Evolutionary conservation across 495 filamentous ascomycete genomes (phyloP), one percentile per base, ranked within the genome.

Genomic region (Aspergillus cristatus): DNA sequence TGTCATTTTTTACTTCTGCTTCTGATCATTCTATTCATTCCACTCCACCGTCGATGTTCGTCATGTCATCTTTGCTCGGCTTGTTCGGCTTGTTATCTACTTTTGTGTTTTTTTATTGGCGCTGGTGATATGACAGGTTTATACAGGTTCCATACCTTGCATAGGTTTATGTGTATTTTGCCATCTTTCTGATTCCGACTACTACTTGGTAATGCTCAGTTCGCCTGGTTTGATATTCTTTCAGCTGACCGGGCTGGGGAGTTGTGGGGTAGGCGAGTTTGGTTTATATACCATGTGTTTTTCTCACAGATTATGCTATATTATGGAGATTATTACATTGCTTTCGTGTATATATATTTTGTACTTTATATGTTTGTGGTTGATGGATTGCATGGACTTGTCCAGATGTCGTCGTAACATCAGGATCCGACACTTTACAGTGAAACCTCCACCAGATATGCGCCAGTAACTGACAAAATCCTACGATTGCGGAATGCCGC

Each of bases 51-150:
- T n/a, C n/a, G n/a, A n/a, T n/a, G n/a, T n/a, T n/a, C n/a, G n/a
- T n/a, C n/a, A n/a, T n/a, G n/a, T 43, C 51, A 55, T 51, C 37
- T 40, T 37, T 17, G 48, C 48, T 52, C 37, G 35, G 42, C 39
- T 32, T 37, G 38, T 30, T 41, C 18, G 18, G 35, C 32, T 33
- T 47, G 41, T 38, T 49, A 38, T 48, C 32, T 47, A 48, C 47
- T 46, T 41, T n/a, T n/a, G n/a, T 38, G 22, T 34, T 41, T 18
- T 46, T 42, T 38, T 49, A 46, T 35, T 31, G 50, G 53, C 47
- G 54, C 45, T 40, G 50, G 51, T 45, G 51, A 50, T 50, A 53
- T 56, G 39, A 44, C n/a, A n/a, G n/a, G n/a, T n/a, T n/a, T n/a
- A n/a, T 46, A 47, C 43, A 46, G 53, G 41, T 28, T 52, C n/a